Evolutionary conservation across 495 filamentous ascomycete genomes (phyloP).

Genomic region (Jackrogersella minutella): DNA sequence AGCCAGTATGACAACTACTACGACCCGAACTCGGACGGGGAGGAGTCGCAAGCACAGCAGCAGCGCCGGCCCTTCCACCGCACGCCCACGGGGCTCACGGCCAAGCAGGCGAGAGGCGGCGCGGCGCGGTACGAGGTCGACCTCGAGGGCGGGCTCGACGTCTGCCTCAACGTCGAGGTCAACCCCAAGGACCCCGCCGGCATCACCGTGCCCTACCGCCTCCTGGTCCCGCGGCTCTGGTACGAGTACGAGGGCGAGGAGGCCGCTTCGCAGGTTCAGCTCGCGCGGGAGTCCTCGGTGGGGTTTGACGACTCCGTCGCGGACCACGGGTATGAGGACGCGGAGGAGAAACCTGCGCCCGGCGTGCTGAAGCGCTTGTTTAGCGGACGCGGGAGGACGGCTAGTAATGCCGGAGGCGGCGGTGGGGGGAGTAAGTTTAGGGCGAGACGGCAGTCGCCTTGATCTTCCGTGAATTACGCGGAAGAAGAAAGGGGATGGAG

Average conservation of each 20-base stretch:
- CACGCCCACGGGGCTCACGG: conserved; percentile 72
- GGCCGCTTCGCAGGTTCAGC: neutral
- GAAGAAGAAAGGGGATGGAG: neutral
- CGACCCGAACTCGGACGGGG: neutral
- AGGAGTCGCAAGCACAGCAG: conserved; percentile 37
- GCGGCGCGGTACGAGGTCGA: conserved; percentile 58
- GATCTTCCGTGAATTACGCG: conserved; percentile 23
- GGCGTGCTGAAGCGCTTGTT: conserved; percentile 33
- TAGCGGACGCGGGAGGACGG: conserved; percentile 18
- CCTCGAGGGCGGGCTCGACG: conserved; percentile 79
- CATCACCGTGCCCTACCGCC: conserved; percentile 84
- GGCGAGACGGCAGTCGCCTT: conserved; percentile 27
- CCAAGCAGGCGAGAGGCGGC: conserved; percentile 61
- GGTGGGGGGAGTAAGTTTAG: conserved; percentile 22
- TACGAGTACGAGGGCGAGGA: conserved; percentile 48
- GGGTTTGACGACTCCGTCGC: neutral
- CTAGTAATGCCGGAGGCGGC: neutral
- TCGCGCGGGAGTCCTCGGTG: no score
- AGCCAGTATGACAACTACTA: conserved; percentile 9
- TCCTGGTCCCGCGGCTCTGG: conserved; percentile 81
- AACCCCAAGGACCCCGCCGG: conserved; percentile 83
- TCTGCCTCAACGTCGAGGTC: conserved; percentile 87
- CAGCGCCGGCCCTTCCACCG: conserved; percentile 72
- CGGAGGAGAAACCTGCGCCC: neutral
- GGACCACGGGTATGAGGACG: neutral